Evolutionary conservation across 2,329 filamentous ascomycete genomes (phyloP).

Genomic region (Neurospora crassa): DNA sequence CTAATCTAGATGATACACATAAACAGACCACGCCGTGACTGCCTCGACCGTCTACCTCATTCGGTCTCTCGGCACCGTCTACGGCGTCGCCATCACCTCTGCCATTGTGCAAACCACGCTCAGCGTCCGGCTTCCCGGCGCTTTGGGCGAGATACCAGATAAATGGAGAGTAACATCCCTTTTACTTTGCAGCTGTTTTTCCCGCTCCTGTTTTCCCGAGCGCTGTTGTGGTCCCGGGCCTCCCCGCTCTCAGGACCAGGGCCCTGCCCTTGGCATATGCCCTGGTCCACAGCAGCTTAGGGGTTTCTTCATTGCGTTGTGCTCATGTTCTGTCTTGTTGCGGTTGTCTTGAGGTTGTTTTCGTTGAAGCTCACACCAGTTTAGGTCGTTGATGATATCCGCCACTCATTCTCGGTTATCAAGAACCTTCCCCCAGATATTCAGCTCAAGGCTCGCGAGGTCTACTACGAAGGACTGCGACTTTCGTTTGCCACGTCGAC

Average conservation of each 20-base stretch:
- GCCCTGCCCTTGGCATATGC: background rate
- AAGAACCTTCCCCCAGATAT: constrained; percentile 44
- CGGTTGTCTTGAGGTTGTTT: background rate
- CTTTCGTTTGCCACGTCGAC: constrained; percentile 48
- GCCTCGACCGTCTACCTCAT: constrained; percentile 55
- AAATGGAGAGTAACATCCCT: constrained; percentile 43
- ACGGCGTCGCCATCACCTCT: constrained; percentile 53
- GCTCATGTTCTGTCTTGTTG: background rate
- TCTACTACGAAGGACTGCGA: constrained; percentile 50
- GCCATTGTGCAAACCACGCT: constrained; percentile 55
- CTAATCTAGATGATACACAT: background rate
- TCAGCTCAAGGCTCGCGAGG: constrained; percentile 44
- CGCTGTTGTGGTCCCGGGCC: background rate
- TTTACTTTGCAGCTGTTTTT: constrained; percentile 5
- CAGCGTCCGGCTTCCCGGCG: constrained; percentile 41
- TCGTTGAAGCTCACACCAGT: background rate
- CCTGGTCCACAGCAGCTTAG: background rate
- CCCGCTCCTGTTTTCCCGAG: constrained; percentile 17
- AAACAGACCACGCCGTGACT: constrained; percentile 50
- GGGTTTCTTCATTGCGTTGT: background rate
- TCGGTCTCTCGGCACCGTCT: constrained; percentile 52
- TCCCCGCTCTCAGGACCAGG: background rate
- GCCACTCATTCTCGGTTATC: constrained; percentile 50
- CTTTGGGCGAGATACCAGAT: constrained; percentile 43
- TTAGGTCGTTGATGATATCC: constrained; percentile 51